These are phyloP conservation scores for Harrya chromipes DNA, from an alignment of 768 basidiomycete species.

Conservation along the genomic window DNA sequence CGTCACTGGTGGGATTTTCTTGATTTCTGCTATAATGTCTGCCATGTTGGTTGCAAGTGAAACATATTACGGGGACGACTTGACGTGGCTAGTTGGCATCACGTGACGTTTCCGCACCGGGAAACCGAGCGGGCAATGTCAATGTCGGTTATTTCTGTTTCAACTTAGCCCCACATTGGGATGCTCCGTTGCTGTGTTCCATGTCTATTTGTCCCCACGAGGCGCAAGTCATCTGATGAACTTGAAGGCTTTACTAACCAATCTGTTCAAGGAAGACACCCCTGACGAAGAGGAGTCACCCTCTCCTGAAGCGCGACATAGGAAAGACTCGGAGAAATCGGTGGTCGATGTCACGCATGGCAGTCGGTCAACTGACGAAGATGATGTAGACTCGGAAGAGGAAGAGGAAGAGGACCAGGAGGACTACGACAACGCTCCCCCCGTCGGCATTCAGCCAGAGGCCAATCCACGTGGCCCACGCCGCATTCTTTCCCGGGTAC, in stretches of 20 bases:
- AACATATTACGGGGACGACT: neutral
- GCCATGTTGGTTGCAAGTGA: constrained; percentile 35
- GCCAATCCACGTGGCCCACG: neutral
- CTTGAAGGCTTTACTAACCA: constrained; percentile 4
- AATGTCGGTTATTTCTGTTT: no score
- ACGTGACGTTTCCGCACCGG: neutral
- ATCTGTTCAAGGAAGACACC: constrained; percentile 7
- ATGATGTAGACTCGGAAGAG: neutral
- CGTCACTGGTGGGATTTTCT: constrained; percentile 83
- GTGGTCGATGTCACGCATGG: neutral
- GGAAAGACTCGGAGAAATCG: neutral
- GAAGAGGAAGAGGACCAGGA: constrained; percentile 14
- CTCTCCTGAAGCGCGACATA: neutral
- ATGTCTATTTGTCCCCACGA: constrained; percentile 4
- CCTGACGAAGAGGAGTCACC: constrained; percentile 18
- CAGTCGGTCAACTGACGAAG: neutral
- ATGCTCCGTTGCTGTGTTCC: neutral
- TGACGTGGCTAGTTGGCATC: neutral
- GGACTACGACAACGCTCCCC: constrained; percentile 1
- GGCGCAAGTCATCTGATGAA: constrained; percentile 10
- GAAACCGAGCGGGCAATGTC: no score
- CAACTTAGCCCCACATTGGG: neutral
- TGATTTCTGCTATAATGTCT: constrained; percentile 55
- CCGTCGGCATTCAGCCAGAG: neutral
- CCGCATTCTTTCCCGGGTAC: constrained; percentile 5